Evolutionary conservation across 2,329 filamentous ascomycete genomes (phyloP).

Genomic region (Xylaria sp.): DNA sequence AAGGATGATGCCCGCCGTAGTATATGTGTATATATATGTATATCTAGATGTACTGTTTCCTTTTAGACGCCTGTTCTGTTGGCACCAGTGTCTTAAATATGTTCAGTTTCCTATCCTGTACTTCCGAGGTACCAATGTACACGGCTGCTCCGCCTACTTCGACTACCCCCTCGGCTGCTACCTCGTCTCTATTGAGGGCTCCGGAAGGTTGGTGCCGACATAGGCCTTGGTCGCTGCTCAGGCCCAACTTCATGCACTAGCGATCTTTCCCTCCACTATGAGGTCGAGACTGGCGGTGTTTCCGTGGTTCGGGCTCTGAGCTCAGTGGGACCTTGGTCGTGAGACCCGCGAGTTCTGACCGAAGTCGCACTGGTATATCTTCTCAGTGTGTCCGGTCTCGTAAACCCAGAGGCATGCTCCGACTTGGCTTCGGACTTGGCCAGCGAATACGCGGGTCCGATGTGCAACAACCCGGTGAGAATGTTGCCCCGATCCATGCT

Average conservation of each 20-base stretch:
- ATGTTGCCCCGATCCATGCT: constrained; percentile 46
- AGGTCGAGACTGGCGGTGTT: constrained; percentile 40
- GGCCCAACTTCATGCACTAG: background rate
- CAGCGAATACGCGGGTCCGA: constrained; percentile 45
- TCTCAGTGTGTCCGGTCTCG: constrained; percentile 40
- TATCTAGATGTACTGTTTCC: background rate
- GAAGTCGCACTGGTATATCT: constrained; percentile 40
- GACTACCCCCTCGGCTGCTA: constrained; percentile 10
- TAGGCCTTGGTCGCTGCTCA: constrained; percentile 4
- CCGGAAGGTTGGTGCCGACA: constrained; percentile 20
- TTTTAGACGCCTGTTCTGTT: constrained; percentile 17
- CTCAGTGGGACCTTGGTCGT: constrained; percentile 27
- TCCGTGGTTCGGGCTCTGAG: constrained; percentile 39
- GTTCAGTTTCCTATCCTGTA: constrained; percentile 36
- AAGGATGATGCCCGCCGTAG: background rate
- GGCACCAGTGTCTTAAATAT: constrained; percentile 10
- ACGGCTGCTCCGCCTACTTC: constrained; percentile 1
- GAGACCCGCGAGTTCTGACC: constrained; percentile 37
- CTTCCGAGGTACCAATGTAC: constrained; percentile 43
- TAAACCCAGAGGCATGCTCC: constrained; percentile 31
- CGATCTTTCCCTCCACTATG: constrained; percentile 43
- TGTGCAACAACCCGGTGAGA: constrained; percentile 46
- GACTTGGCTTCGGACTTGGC: constrained; percentile 40
- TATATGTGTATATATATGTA: background rate
- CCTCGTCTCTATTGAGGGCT: constrained; percentile 34